A percentile compares a stretch with the other conserved stretches of the same genome.
phyloP scores from a whole-genome alignment of 2,329 filamentous ascomycete genomes.

The Fragosphaeria purpurea region DNA sequence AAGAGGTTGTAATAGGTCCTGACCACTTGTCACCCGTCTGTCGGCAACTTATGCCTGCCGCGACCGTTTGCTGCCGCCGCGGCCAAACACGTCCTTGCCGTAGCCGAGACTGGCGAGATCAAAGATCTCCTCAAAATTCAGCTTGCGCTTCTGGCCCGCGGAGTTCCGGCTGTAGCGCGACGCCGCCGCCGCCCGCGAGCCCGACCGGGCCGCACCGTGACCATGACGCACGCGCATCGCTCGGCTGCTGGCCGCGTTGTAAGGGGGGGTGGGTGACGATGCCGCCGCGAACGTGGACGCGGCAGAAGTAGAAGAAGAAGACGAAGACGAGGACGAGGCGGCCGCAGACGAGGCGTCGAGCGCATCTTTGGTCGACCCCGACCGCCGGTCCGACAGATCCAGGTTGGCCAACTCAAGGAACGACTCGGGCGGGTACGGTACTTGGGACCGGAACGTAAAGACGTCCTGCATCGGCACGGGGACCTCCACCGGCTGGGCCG shows the following conservation, averaged over 20 bases:
- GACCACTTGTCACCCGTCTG: too few relatives aligned
- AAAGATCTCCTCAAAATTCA: constrained; percentile 67
- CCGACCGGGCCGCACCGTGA: constrained; percentile 13
- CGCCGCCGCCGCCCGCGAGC: constrained; percentile 18
- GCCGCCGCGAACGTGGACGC: constrained; percentile 9
- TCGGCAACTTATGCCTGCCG: constrained; percentile 30
- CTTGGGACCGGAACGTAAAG: constrained; percentile 61
- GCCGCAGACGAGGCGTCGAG: neutral
- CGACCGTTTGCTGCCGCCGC: constrained; percentile 37
- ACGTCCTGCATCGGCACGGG: constrained; percentile 46
- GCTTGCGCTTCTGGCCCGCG: constrained; percentile 61
- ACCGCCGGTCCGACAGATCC: constrained; percentile 43
- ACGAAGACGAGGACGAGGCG: neutral
- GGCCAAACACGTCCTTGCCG: constrained; percentile 46
- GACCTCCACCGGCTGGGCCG: constrained; percentile 21
- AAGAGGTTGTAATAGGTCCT: too few relatives aligned
- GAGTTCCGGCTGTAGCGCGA: constrained; percentile 45
- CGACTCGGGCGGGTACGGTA: constrained; percentile 47
- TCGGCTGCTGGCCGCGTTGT: neutral
- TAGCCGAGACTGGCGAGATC: constrained; percentile 53
- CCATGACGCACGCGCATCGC: constrained; percentile 13
- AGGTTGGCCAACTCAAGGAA: constrained; percentile 53
- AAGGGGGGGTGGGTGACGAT: constrained; percentile 4
- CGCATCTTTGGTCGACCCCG: constrained; percentile 10
- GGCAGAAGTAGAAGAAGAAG: constrained; percentile 9